Evolutionary conservation across 108 stramenopile genomes (phyloP).

Genomic region (Cyclotella kingstonii): DNA sequence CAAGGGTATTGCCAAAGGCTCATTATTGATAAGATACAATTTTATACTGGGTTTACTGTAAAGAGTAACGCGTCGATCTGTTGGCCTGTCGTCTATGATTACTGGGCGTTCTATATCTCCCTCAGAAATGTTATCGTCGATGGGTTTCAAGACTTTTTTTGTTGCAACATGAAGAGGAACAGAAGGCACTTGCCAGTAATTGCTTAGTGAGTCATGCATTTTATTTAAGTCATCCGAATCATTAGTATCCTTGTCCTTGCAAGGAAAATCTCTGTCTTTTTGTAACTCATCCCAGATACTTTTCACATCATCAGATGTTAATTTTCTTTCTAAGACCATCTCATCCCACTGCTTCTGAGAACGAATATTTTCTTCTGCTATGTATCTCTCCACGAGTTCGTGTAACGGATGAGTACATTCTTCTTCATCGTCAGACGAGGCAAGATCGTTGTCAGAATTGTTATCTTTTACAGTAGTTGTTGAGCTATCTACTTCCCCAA

Average conservation of each 20-base stretch:
- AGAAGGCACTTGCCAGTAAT: conserved; percentile 23
- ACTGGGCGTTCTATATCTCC: neutral
- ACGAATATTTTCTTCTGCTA: conserved; percentile 31
- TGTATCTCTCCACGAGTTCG: conserved; percentile 28
- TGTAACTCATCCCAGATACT: conserved; percentile 26
- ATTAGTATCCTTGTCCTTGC: neutral
- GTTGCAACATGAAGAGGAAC: conserved; percentile 13
- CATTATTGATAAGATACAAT: conserved; percentile 14
- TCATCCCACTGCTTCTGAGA: conserved; percentile 28
- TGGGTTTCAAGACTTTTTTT: conserved; percentile 3
- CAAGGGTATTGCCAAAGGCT: conserved; percentile 4
- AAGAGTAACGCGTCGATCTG: conserved; percentile 7
- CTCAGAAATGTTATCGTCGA: neutral
- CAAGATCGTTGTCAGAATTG: conserved; percentile 1
- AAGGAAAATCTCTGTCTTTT: neutral
- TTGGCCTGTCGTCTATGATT: neutral
- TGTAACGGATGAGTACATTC: conserved; percentile 20
- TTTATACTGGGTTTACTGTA: conserved; percentile 12
- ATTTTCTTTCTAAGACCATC: conserved; percentile 4
- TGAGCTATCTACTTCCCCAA: conserved; percentile 5
- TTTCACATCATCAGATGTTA: conserved; percentile 24
- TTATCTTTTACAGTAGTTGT: neutral
- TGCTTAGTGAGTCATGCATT: neutral
- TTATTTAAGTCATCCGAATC: neutral
- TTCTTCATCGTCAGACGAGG: conserved; percentile 24